These are phyloP conservation scores for Phyllosticta citribraziliensis DNA, from an alignment of 2,329 filamentous ascomycete species.

Conservation along the genomic window DNA sequence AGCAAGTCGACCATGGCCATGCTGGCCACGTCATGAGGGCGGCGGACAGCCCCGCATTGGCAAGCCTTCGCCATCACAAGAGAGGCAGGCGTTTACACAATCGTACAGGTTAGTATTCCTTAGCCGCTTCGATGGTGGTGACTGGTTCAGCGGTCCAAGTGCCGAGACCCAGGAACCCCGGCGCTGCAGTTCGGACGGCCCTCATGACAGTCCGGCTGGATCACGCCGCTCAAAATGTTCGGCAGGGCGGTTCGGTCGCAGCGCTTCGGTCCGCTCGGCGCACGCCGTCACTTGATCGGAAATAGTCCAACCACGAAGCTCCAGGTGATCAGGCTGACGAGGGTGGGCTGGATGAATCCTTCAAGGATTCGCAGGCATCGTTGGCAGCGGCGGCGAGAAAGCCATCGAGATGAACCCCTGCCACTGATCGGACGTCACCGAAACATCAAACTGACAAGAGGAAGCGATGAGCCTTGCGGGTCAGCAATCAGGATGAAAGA, in stretches of 20 bases:
- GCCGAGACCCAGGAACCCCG: neutral
- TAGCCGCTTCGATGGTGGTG: neutral
- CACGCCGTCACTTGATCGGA: conserved; percentile 4
- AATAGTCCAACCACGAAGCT: neutral
- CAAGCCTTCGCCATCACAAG: neutral
- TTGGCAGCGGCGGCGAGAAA: neutral
- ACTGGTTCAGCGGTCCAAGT: neutral
- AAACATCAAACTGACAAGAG: neutral
- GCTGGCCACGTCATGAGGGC: neutral
- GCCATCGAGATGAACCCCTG: neutral
- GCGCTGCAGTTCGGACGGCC: neutral
- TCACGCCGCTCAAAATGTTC: neutral
- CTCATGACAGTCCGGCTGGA: conserved; percentile 7
- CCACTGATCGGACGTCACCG: neutral
- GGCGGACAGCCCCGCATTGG: neutral
- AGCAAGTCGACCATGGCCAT: neutral
- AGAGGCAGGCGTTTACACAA: neutral
- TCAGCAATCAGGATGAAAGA: neutral
- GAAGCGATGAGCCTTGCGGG: neutral
- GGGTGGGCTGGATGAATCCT: neutral
- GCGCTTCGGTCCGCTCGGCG: neutral
- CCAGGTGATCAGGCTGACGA: conserved; percentile 1
- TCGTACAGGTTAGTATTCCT: neutral
- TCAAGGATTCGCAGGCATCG: neutral
- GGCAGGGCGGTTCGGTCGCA: neutral